phyloP scores from a whole-genome alignment of 1,284 basidiomycete species.

The Trichosporon faecale region DNA sequence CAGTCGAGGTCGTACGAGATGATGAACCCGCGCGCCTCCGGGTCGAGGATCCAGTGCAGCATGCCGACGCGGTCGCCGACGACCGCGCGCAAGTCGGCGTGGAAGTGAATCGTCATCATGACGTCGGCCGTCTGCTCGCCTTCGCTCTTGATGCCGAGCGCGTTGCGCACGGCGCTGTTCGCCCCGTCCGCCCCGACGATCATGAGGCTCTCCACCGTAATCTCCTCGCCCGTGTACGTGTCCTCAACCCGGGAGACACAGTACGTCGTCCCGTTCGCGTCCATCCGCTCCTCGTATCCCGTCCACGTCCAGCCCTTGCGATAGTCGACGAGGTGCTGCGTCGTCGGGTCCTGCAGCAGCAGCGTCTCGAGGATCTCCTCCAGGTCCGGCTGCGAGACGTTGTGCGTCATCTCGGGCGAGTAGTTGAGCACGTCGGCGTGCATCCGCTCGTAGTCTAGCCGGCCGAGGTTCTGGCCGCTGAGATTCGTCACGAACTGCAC shows the following conservation, averaged over 20 bases:
- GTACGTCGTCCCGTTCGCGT: constrained; percentile 14
- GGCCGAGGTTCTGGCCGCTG: constrained; percentile 26
- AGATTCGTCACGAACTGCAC: constrained; percentile 32
- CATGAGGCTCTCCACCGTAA: constrained; percentile 20
- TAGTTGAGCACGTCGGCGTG: constrained; percentile 24
- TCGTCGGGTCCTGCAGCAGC: constrained; percentile 20
- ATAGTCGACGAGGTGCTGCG: constrained; percentile 20
- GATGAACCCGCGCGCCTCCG: constrained; percentile 30
- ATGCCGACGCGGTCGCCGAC: constrained; percentile 30
- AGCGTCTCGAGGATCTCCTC: constrained; percentile 24
- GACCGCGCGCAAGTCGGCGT: constrained; percentile 28
- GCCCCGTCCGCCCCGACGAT: constrained; percentile 32
- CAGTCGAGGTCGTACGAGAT: constrained; percentile 32
- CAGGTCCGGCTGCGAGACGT: constrained; percentile 33
- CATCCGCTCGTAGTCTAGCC: constrained; percentile 31
- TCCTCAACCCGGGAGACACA: constrained; percentile 26
- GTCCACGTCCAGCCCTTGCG: constrained; percentile 33
- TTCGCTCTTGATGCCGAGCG: constrained; percentile 26
- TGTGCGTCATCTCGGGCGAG: constrained; percentile 36
- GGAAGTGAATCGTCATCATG: constrained; percentile 34
- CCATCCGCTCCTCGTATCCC: constrained; percentile 23
- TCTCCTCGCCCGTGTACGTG: constrained; percentile 30
- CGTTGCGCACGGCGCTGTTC: constrained; percentile 28
- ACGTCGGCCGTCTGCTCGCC: constrained; percentile 31
- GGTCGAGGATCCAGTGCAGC: constrained; percentile 36